Conservation (phyloP, 2,329 filamentous ascomycete genomes). For the Penicillium sp. region DNA sequence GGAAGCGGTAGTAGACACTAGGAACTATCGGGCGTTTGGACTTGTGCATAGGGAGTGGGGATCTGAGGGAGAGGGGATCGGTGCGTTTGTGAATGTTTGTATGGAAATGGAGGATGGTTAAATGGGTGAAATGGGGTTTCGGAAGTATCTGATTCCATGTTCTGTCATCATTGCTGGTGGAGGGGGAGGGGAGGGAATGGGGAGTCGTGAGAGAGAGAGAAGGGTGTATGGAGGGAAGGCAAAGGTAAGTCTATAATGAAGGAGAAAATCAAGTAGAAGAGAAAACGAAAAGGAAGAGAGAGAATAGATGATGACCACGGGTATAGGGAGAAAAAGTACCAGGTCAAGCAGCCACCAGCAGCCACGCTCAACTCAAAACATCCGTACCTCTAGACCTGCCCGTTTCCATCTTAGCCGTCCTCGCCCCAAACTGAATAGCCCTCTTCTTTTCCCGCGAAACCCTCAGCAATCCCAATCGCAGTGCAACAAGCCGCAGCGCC, state of each 20-base stretch:
- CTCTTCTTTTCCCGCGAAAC: conserved; percentile 89
- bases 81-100: background rate
- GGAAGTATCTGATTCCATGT: conserved; percentile 45
- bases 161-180: conserved; percentile 42
- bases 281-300: background rate
- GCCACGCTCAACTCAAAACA: conserved; percentile 36
- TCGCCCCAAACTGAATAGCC: conserved; percentile 80
- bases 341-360: background rate
- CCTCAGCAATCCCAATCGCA: conserved; percentile 66
- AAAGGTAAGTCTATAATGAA: background rate
- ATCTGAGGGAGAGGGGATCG: conserved; percentile 3
- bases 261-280: background rate
- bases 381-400: conserved; percentile 67
- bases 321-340: background rate
- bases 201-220: background rate
- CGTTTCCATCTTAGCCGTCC: conserved; percentile 77
- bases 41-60: background rate
- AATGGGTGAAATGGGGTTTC: conserved; percentile 27
- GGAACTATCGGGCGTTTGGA: conserved; percentile 2
- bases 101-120: background rate
- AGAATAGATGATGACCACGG: background rate
- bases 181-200: background rate
- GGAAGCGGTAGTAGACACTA: conserved; percentile 2
- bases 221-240: background rate
- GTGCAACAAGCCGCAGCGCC: conserved; percentile 73